Evolutionary conservation across 1,284 basidiomycete species (phyloP), one percentile per base, ranked within the genome.

Genomic region (Ustilago sp.): DNA sequence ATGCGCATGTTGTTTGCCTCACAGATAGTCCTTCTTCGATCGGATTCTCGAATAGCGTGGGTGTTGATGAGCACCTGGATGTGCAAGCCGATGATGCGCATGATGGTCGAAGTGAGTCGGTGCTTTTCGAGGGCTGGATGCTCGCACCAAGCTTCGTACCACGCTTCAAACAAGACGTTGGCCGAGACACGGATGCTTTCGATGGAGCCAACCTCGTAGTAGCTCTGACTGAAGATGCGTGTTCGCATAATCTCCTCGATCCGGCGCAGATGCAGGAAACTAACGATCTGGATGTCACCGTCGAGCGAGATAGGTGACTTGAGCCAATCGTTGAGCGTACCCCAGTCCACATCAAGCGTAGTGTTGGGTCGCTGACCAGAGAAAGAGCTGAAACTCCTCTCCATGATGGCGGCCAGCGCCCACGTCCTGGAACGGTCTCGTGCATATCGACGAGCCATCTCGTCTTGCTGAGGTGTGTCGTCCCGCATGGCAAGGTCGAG

Each of bases 61-160:
- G 74, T 76, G 62, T 76, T 76, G 62, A 76, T 71, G 43, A 76
- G 68, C 28, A 71, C 68, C 50, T 71, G 74, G n/a, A 76, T 64
- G 47, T 76, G 74, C n/a, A 76, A 65, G 3, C 68, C 68, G 34
- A 76, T 76, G 50, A 76, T 68, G 32, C 74, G 64, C 74, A 76
- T 76, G 55, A 56, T 71, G 45, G 74, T 71, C 48, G 74, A 71
- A 28, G 74, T 76, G 35, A 76, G 62, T 1, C 57, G 51, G 38
- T 76, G 74, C 36, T 56, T 67, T 47, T 62, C 59, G 43, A 76
- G 51, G 3, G 65, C 65, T 15, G 74, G 74, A 63, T 76, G 74
- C 50, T 76, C 74, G 56, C 74, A 76, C 74, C 74, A 76, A 0
- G 74, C 74, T 50, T 76, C 74, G 17, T 43, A 64, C 74, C 74